Evolutionary conservation across 2,329 filamentous ascomycete genomes (phyloP).

Genomic region (Sporothrix euskadiensis): DNA sequence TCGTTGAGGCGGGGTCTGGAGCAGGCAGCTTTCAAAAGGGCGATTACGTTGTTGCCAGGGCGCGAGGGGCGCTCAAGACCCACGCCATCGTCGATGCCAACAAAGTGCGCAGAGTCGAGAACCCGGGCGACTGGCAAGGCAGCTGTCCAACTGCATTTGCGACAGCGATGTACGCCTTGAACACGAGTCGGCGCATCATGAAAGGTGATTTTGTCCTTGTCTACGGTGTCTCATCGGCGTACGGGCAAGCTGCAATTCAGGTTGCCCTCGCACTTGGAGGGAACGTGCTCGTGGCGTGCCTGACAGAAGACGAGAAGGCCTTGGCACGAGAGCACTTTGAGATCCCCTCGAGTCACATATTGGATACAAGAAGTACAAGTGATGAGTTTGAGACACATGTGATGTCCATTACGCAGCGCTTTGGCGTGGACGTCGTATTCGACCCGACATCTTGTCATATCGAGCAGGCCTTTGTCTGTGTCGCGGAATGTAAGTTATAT

Average conservation of each 20-base stretch:
- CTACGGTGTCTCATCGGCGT: constrained; percentile 45
- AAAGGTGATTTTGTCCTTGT: constrained; percentile 44
- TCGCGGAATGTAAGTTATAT: constrained; percentile 35
- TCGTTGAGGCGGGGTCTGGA: constrained; percentile 41
- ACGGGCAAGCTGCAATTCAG: constrained; percentile 48
- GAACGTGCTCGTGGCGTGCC: constrained; percentile 47
- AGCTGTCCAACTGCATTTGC: constrained; percentile 44
- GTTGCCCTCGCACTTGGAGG: constrained; percentile 38
- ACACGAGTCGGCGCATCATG: constrained; percentile 37
- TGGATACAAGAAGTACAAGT: constrained; percentile 14
- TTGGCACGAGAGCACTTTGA: constrained; percentile 38
- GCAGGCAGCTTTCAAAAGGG: constrained; percentile 41
- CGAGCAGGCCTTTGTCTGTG: constrained; percentile 38
- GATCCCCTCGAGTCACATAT: constrained; percentile 42
- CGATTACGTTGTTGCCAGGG: constrained; percentile 47
- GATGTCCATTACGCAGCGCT: constrained; percentile 37
- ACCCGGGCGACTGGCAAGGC: constrained; percentile 32
- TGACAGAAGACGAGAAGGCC: constrained; percentile 41
- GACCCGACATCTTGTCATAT: constrained; percentile 46
- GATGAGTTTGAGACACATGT: constrained; percentile 34
- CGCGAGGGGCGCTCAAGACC: constrained; percentile 42
- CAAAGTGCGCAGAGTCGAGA: constrained; percentile 40
- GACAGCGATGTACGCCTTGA: constrained; percentile 48
- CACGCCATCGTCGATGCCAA: constrained; percentile 39
- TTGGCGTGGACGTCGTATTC: constrained; percentile 49